Conservation (phyloP, 164 flowering plant species). For the Vitis riparia region DNA sequence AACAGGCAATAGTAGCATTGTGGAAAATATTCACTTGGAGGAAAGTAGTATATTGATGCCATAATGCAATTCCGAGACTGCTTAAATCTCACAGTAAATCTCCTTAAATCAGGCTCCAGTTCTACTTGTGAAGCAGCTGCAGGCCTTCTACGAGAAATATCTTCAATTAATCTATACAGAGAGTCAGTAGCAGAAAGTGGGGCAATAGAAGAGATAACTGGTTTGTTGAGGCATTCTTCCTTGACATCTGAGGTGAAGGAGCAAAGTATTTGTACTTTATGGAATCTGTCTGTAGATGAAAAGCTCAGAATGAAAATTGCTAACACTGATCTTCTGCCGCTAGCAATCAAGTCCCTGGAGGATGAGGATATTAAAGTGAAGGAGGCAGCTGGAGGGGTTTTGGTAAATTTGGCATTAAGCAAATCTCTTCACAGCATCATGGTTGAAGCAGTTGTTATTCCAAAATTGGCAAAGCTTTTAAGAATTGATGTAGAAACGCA, state of each 20-base stretch:
- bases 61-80: constrained; percentile 73
- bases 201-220: constrained; percentile 75
- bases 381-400: constrained; percentile 83
- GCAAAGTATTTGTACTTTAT: constrained; percentile 68
- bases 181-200: constrained; percentile 71
- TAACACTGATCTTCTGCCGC: constrained; percentile 48
- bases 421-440: constrained; percentile 51
- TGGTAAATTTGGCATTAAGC: constrained; percentile 74
- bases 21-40: constrained; percentile 84
- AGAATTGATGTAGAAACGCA: constrained; percentile 42
- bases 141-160: constrained; percentile 66
- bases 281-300: constrained; percentile 88
- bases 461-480: constrained; percentile 68
- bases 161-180: constrained; percentile 59
- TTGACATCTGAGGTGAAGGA: constrained; percentile 68
- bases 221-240: constrained; percentile 54
- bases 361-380: constrained; percentile 64
- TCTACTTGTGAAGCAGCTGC: constrained; percentile 85
- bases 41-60: constrained; percentile 64
- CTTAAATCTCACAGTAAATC: constrained; percentile 63
- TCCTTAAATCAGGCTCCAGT: constrained; percentile 66
- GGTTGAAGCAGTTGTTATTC: constrained; percentile 86
- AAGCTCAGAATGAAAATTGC: constrained; percentile 58
- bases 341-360: constrained; percentile 58
- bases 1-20: constrained; percentile 68